phyloP scores from a whole-genome alignment of 208 protist genomes.

The Trichomonas gallinae region DNA sequence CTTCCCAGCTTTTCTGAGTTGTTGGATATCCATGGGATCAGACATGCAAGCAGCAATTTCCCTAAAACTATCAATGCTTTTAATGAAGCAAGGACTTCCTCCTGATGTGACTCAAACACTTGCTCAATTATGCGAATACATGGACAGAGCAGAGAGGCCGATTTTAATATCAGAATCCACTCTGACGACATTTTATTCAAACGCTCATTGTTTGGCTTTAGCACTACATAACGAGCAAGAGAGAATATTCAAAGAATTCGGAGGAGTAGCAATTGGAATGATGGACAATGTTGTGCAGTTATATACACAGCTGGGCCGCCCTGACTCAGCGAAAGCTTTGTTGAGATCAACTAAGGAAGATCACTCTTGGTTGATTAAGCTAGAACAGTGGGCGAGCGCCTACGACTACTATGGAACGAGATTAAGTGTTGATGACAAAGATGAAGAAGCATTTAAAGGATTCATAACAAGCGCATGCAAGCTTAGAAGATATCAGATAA shows the following conservation, averaged over 20 bases:
- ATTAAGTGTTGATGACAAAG: not conserved
- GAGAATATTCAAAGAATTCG: not conserved
- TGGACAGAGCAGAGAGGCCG: not conserved
- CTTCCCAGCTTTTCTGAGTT: not conserved
- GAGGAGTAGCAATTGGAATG: not conserved
- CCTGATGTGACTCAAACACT: not conserved
- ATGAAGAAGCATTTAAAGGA: constrained; percentile 3
- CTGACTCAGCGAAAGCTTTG: not conserved
- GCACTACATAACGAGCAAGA: constrained; percentile 10
- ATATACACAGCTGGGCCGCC: not conserved
- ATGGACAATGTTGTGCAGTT: not conserved
- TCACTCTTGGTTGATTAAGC: not conserved
- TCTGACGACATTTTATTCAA: not conserved
- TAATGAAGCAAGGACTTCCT: not conserved
- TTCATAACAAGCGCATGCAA: not conserved
- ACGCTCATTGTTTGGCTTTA: not conserved
- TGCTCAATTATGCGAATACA: not conserved
- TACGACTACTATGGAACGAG: not conserved
- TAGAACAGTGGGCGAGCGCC: not conserved
- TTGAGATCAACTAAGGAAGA: not conserved
- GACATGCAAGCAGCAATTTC: not conserved
- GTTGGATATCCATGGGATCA: not conserved
- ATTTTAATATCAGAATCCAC: not conserved
- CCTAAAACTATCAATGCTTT: not conserved
- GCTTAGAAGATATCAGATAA: not conserved